A percentile compares a stretch with the other conserved stretches of the same genome.
These are phyloP conservation scores for Peniophora sp. DNA, from an alignment of 1,284 basidiomycete genomes.

Conservation along the genomic window DNA sequence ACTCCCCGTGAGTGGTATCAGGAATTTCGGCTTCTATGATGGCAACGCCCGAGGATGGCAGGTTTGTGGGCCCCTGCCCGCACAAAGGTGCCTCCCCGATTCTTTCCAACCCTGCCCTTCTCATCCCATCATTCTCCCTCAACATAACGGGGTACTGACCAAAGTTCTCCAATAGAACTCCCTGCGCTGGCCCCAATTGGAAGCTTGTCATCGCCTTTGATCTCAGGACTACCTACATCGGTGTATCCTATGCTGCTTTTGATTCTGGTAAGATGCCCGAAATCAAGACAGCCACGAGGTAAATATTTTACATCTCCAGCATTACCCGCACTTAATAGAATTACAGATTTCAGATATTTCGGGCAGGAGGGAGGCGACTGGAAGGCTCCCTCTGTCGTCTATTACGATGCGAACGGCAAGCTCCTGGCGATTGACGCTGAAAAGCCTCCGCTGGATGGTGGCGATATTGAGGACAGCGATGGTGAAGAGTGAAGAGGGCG, in stretches of 20 bases:
- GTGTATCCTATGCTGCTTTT: conserved; percentile 37
- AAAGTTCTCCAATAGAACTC: not conserved
- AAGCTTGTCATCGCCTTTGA: conserved; percentile 35
- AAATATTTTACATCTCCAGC: conserved; percentile 6
- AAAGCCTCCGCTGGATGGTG: conserved; percentile 31
- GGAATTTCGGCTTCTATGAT: too few relatives aligned
- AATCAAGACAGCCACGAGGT: conserved; percentile 39
- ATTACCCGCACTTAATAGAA: not conserved
- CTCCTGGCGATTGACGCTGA: conserved; percentile 46
- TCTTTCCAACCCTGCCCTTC: too few relatives aligned
- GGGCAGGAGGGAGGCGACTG: conserved; percentile 35
- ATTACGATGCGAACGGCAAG: conserved; percentile 36
- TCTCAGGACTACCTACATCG: conserved; percentile 26
- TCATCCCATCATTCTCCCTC: too few relatives aligned
- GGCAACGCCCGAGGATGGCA: too few relatives aligned
- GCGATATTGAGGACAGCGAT: conserved; percentile 33
- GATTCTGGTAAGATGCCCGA: conserved; percentile 40
- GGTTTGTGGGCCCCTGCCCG: too few relatives aligned
- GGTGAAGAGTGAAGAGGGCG: conserved; percentile 21
- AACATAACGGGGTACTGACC: too few relatives aligned
- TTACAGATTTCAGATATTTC: conserved; percentile 32
- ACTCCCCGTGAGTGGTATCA: too few relatives aligned
- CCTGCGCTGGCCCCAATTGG: conserved; percentile 13
- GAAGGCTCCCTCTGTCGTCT: conserved; percentile 51
- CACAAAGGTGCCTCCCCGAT: too few relatives aligned